These are phyloP conservation scores for Nicotiana tomentosiformis DNA, from an alignment of 257 asterid genomes.

Conservation along the genomic window DNA sequence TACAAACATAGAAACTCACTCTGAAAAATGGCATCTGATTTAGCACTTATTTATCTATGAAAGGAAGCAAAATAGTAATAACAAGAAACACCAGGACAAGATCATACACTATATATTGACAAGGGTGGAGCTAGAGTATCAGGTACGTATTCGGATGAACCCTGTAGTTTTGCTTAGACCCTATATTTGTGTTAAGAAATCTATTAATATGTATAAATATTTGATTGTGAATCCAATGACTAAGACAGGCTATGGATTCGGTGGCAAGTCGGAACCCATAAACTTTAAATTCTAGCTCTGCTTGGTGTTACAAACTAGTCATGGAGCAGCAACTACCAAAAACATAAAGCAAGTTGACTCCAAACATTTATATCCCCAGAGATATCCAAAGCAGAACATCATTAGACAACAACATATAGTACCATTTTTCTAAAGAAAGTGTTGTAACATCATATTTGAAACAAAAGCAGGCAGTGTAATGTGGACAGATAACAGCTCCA, in stretches of 20 bases:
- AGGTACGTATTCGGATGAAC: too few species aligned
- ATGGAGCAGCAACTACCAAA: not conserved
- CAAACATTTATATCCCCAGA: not conserved
- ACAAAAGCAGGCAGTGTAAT: not conserved
- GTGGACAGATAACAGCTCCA: not conserved
- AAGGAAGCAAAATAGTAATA: not conserved
- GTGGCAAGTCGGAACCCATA: too few species aligned
- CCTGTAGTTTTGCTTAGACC: too few species aligned
- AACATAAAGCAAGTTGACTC: not conserved
- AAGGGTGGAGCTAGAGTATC: too few species aligned
- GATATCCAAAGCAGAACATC: not conserved
- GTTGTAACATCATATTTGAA: not conserved
- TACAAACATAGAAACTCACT: slow-evolving; percentile 5
- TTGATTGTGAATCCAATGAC: too few species aligned
- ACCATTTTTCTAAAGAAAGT: not conserved
- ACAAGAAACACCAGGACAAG: not conserved
- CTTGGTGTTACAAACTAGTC: not conserved
- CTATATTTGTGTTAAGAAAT: too few species aligned
- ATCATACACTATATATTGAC: not conserved
- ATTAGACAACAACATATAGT: not conserved
- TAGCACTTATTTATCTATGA: not conserved
- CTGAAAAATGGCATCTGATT: slow-evolving; percentile 6
- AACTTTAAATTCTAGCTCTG: too few species aligned
- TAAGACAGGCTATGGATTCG: too few species aligned
- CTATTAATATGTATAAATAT: too few species aligned